Conservation (phyloP, 306 rosid genomes). For the Inga oerstediana region DNA sequence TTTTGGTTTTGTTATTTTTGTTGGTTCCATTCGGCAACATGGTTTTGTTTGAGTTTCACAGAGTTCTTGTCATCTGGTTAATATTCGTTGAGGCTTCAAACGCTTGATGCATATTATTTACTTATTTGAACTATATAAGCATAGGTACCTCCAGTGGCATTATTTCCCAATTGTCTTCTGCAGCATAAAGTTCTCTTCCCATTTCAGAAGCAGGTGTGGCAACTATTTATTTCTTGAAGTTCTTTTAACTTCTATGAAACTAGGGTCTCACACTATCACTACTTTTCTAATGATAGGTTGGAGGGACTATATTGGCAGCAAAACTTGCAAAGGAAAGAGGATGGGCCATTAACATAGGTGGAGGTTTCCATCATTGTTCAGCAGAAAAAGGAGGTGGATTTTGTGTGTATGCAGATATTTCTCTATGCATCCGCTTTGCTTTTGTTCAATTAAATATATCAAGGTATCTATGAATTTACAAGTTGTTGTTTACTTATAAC, state of each 20-base stretch:
- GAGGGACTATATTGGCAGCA: conserved; percentile 89
- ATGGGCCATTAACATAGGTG: conserved; percentile 95
- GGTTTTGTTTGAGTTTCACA: not conserved
- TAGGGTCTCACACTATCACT: conserved; percentile 13
- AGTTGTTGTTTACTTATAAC: conserved; percentile 28
- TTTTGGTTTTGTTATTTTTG: conserved; percentile 25
- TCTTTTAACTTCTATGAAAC: not conserved
- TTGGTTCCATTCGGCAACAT: not conserved
- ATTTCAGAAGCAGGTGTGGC: conserved; percentile 78
- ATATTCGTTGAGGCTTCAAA: not conserved
- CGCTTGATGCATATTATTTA: not conserved
- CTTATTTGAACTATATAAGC: not conserved
- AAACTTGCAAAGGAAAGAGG: conserved; percentile 94
- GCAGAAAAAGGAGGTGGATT: conserved; percentile 88
- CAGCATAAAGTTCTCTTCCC: conserved; percentile 78
- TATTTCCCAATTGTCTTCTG: conserved; percentile 75
- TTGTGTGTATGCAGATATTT: conserved; percentile 86
- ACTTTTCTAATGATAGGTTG: conserved; percentile 59
- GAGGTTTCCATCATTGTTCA: conserved; percentile 95
- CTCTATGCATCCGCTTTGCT: conserved; percentile 82
- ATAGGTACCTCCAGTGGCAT: conserved; percentile 86
- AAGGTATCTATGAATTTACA: conserved; percentile 52
- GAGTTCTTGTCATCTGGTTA: not conserved
- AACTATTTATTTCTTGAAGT: not conserved
- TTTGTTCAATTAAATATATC: conserved; percentile 72